Percentiles rank a stretch among this genome's conserved stretches.
phyloP scores from a whole-genome alignment of 1,284 basidiomycete species.

The Boletus smithii region DNA sequence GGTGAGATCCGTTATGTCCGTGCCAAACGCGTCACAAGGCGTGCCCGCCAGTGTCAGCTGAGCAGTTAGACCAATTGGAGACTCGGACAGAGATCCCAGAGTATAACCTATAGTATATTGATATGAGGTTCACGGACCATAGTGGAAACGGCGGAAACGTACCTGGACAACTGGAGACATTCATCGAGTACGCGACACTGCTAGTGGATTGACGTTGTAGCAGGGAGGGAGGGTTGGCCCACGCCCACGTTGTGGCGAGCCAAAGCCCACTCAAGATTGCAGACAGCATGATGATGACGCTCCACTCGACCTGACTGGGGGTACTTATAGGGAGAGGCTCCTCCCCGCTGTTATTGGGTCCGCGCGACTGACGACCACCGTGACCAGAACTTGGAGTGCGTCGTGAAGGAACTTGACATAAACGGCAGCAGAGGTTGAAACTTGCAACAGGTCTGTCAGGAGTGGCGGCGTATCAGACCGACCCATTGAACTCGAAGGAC shows the following conservation, averaged over 20 bases:
- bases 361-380: no score
- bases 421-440: no score
- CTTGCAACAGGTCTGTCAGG: no score
- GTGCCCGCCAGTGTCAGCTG: constrained; percentile 54
- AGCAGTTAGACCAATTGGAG: constrained; percentile 51
- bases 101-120: constrained; percentile 46
- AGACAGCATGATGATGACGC: constrained; percentile 14
- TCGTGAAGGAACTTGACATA: no score
- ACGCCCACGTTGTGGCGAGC: constrained; percentile 13
- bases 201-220: constrained; percentile 6
- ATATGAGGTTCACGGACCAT: background rate
- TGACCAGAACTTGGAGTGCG: no score
- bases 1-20: constrained; percentile 60
- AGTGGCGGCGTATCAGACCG: no score
- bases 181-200: constrained; percentile 19
- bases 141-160: background rate
- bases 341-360: no score
- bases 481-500: no score
- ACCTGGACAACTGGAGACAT: constrained; percentile 33
- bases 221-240: constrained; percentile 9
- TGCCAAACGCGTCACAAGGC: constrained; percentile 71
- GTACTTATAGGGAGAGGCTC: constrained; percentile 17
- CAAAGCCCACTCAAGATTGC: constrained; percentile 21
- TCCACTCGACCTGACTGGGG: background rate
- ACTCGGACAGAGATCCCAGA: constrained; percentile 45